Conservation (phyloP, 306 rosid genomes). For the Cucumis melo region DNA sequence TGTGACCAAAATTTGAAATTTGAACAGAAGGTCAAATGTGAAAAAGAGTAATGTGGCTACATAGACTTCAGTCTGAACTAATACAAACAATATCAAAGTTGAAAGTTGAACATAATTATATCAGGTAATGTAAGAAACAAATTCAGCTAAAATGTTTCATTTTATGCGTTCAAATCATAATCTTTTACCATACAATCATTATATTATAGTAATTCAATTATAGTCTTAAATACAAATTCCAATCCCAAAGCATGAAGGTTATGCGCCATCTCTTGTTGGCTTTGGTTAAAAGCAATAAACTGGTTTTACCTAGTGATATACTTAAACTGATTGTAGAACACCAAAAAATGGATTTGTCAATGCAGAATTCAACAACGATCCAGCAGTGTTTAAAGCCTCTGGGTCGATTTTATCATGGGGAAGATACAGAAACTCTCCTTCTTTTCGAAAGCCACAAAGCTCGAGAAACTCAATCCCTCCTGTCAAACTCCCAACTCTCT, state of each 20-base stretch:
- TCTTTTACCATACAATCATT: background rate
- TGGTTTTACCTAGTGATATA: background rate
- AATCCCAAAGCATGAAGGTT: background rate
- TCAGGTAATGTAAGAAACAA: background rate
- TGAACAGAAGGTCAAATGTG: no score
- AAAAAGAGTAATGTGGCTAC: no score
- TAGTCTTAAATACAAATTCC: background rate
- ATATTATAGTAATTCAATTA: background rate
- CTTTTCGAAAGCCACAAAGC: conserved; percentile 76
- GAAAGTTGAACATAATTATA: background rate
- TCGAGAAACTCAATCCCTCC: conserved; percentile 76
- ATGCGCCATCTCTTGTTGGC: background rate
- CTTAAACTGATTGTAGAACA: conserved; percentile 19
- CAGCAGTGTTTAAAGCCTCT: conserved; percentile 41
- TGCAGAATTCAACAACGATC: conserved; percentile 45
- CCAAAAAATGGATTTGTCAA: conserved; percentile 85
- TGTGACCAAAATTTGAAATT: no score
- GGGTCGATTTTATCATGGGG: conserved; percentile 37
- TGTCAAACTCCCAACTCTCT: conserved; percentile 57
- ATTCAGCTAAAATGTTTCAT: background rate
- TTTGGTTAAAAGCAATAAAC: background rate
- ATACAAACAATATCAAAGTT: background rate
- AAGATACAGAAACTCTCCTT: conserved; percentile 47
- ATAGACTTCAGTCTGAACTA: no score
- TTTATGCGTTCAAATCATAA: background rate